phyloP scores from a whole-genome alignment of 2,329 filamentous ascomycete genomes.

The Stachybotrys echinatus region DNA sequence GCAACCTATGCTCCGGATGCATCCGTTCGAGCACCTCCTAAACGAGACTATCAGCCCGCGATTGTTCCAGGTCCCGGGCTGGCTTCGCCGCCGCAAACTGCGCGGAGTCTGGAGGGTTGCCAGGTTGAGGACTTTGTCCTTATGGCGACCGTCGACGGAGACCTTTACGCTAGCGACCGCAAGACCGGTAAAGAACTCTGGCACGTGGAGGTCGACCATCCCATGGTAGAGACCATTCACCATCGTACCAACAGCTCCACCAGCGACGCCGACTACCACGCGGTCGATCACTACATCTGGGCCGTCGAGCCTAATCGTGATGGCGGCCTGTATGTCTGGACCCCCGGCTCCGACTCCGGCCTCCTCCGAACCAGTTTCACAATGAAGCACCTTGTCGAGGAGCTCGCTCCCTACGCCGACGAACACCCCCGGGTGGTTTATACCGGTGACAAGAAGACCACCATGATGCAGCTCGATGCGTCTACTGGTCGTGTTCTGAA shows the following conservation, averaged over 20 bases:
- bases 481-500: slow-evolving; percentile 76
- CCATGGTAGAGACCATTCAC: slow-evolving; percentile 88
- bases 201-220: slow-evolving; percentile 77
- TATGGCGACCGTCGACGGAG: slow-evolving; percentile 98
- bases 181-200: slow-evolving; percentile 80
- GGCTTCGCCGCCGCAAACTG: slow-evolving; percentile 82
- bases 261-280: slow-evolving; percentile 51
- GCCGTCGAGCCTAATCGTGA: slow-evolving; percentile 89
- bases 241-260: slow-evolving; percentile 64
- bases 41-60: slow-evolving; percentile 57
- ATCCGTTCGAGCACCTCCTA: slow-evolving; percentile 90
- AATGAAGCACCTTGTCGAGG: slow-evolving; percentile 84
- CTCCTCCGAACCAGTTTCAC: slow-evolving; percentile 65
- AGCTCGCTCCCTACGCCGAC: slow-evolving; percentile 70
- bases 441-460: slow-evolving; percentile 86
- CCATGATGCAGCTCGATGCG: slow-evolving; percentile 84
- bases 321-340: slow-evolving; percentile 82
- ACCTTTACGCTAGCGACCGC: slow-evolving; percentile 85
- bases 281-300: slow-evolving; percentile 86
- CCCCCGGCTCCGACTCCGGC: slow-evolving; percentile 54
- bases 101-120: slow-evolving; percentile 98
- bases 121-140: slow-evolving; percentile 99
- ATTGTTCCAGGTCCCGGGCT: slow-evolving; percentile 42
- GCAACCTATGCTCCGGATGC: slow-evolving; percentile 93
- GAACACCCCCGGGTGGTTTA: slow-evolving; percentile 77